Evolutionary conservation across 2,329 filamentous ascomycete genomes (phyloP), one percentile per base, ranked within the genome.

Genomic region (Paraphoma chrysanthemicola): DNA sequence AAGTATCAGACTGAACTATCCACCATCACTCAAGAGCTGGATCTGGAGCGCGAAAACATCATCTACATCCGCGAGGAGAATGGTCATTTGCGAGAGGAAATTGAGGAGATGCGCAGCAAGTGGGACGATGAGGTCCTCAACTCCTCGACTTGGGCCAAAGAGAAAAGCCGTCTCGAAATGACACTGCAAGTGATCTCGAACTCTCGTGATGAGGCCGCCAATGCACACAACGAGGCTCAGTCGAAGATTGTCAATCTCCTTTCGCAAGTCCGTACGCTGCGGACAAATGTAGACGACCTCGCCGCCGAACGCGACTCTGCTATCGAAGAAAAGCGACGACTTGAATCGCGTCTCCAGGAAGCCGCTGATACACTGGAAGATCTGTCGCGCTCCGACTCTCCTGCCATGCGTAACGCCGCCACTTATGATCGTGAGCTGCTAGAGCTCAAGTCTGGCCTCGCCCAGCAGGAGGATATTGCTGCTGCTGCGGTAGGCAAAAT

Each of bases 61-160:
- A 79, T 97, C 81, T 85, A 94, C 85, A 85, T 92, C 23, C 83
- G 95, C 66, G 87, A 90, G 36, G 93, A 97, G 77, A 96, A 94
- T 62, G 86, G 90, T 14, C 88, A 92, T 44, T 84, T 99, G 51
- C 90, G 94, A n/a, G 94, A 98, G 74, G 95, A 99, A 78, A 87
- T 98, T 23, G 95, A 99, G 68, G 93, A 97, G 69, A 85, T 98
- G 56, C 88, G 95, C 64, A 93, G 89, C 66, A 98, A 98, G 80
- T 98, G 95, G 94, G 95, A 99, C 70, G 92, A 98, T 68, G 94
- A 99, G 78, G 92, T 98, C 10, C 86, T 98, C 67, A 98, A 98
- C 79, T 96, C 92, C 77, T 96, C 93, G 14, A 97, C 94, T 0
- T 98, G 95, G 93, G 93, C 93, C 11, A 99, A 99, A 81, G 94